Evolutionary conservation across 2,329 filamentous ascomycete genomes (phyloP).

Genomic region (Colletotrichum tamarilloi): DNA sequence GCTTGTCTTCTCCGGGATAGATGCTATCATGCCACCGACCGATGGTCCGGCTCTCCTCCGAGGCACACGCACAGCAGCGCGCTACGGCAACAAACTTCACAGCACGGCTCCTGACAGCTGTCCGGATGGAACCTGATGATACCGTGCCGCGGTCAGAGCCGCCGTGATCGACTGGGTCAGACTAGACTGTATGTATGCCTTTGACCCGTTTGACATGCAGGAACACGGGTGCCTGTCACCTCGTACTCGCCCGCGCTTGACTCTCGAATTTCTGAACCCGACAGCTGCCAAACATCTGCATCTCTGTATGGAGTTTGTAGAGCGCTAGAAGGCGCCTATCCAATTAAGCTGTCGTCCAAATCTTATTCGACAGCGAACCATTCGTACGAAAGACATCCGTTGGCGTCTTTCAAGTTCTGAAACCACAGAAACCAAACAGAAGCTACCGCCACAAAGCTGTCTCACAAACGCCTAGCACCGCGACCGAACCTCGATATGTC

Average conservation of each 20-base stretch:
- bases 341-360: background rate
- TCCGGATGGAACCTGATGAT: slow-evolving; percentile 6
- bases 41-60: background rate
- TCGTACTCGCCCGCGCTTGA: background rate
- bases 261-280: background rate
- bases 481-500: background rate
- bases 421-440: background rate
- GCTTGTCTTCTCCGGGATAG: background rate
- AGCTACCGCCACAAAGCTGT: background rate
- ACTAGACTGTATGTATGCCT: slow-evolving; percentile 11
- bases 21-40: background rate
- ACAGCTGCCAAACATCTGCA: background rate
- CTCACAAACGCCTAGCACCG: background rate
- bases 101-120: slow-evolving; percentile 5
- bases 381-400: background rate
- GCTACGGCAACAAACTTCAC: background rate
- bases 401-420: background rate
- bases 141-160: slow-evolving; percentile 2
- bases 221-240: background rate
- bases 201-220: slow-evolving; percentile 16
- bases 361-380: background rate
- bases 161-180: slow-evolving; percentile 21
- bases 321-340: background rate
- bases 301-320: background rate
- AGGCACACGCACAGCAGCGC: background rate